Percentiles rank a stretch among this genome's conserved stretches.
These are phyloP conservation scores for Hydnum rufescens DNA, from an alignment of 768 basidiomycete species.

Conservation along the genomic window DNA sequence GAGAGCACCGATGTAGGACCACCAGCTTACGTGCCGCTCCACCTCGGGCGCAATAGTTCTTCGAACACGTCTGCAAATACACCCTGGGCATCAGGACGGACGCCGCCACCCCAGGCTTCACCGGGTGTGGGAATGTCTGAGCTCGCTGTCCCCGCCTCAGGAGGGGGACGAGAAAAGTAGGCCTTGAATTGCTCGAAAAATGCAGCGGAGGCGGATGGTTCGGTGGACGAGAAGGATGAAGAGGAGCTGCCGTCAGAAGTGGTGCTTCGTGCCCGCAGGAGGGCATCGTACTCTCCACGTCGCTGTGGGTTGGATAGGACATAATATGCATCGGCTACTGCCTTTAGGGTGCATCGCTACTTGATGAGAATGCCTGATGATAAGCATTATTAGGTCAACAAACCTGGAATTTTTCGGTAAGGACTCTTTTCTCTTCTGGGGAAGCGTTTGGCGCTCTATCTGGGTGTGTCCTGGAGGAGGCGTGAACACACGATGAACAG, in stretches of 20 bases:
- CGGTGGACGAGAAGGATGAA: constrained; percentile 30
- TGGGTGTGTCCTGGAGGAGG: constrained; percentile 53
- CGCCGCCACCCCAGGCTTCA: constrained; percentile 13
- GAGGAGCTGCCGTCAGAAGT: constrained; percentile 19
- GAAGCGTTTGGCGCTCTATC: constrained; percentile 59
- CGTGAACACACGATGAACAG: not conserved
- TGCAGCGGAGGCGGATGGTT: constrained; percentile 44
- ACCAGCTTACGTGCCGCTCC: constrained; percentile 45
- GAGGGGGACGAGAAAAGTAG: constrained; percentile 41
- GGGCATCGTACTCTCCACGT: constrained; percentile 21
- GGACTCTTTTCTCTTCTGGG: constrained; percentile 42
- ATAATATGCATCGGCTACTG: constrained; percentile 87
- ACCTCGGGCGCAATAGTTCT: constrained; percentile 80
- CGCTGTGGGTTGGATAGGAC: constrained; percentile 59
- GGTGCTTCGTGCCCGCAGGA: constrained; percentile 12
- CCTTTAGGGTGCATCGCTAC: constrained; percentile 24
- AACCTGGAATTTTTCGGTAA: constrained; percentile 78
- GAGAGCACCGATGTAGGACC: constrained; percentile 50
- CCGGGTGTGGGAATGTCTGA: not conserved
- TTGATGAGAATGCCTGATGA: constrained; percentile 1
- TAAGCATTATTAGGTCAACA: constrained; percentile 5
- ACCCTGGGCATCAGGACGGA: constrained; percentile 53
- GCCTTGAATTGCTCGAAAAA: constrained; percentile 63
- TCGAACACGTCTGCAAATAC: constrained; percentile 86
- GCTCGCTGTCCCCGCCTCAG: constrained; percentile 6